Evolutionary conservation across 2,329 filamentous ascomycete genomes (phyloP), one percentile per base, ranked within the genome.

Genomic region (Talaromyces islandicus): DNA sequence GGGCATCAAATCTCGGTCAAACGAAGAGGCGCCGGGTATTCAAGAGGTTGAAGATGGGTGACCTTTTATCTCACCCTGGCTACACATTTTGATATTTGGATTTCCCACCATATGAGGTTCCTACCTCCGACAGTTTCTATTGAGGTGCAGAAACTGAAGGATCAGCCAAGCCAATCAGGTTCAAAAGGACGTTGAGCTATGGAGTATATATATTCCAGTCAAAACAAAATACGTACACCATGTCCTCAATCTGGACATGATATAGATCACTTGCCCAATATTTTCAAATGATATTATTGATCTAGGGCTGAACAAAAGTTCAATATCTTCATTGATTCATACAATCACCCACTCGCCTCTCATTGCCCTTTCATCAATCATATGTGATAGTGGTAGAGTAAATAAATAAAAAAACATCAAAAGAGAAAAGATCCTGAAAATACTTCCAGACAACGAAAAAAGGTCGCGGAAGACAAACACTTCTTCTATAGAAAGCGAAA

Each of bases 1-100:
- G 74, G 73, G 74, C 2, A 70, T 70, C 6, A 69, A 72, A 17
- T 24, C 32, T 54, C 64, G 68, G 43, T 59, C 64, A 11, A 61
- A 64, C 17, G 75, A 73, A 52, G 73, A 73, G 4, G 76, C 73
- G 54, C 74, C 75, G 2, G 69, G 67, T 1, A 77, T 77, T 52
- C 69, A 76, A 57, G 75, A 77, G 60, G 65, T 77, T 62, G 59
- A 65, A 17, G 67, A 71, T 11, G 54, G 57, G 19, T 60, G 41
- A 54, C 21, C 2, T 50, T 10, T n/a, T 32, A 4, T 32, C 9
- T 24, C 38, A 12, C 4, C 14, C 17, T 55, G 2, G 9, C 52
- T 54, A 6, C 10, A n/a, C 12, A 29, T 56, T 43, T 21, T 17
- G 25, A 38, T 35, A 54, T 54, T 3, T 57, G 30, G 7, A n/a